Conservation (phyloP, 2,329 filamentous ascomycete genomes). For the Botrytis squamosa region DNA sequence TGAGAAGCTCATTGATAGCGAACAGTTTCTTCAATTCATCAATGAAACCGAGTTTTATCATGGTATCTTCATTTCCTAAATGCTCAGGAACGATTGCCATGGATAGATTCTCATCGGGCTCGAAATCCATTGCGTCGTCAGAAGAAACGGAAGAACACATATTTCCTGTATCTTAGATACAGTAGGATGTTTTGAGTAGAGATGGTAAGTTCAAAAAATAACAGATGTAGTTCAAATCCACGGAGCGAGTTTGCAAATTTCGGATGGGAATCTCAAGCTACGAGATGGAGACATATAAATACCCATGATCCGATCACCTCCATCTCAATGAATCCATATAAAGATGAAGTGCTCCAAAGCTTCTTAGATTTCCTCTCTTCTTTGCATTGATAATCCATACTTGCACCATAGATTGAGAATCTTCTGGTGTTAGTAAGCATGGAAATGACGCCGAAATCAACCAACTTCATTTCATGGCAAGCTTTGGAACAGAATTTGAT, state of each 20-base stretch:
- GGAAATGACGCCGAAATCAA: neutral
- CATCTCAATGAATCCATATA: neutral
- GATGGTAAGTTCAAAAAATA: neutral
- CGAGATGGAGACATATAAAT: neutral
- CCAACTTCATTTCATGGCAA: neutral
- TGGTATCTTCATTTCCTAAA: slow-evolving; percentile 3
- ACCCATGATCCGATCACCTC: no score
- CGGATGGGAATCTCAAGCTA: neutral
- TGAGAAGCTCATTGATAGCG: slow-evolving; percentile 24
- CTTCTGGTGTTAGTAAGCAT: neutral
- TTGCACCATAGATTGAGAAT: neutral
- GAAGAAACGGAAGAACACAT: neutral
- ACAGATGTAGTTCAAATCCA: no score
- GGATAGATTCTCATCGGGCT: neutral
- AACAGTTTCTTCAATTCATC: slow-evolving; percentile 26
- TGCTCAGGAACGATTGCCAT: neutral
- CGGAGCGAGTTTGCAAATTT: no score
- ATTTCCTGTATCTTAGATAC: neutral
- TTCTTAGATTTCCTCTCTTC: neutral
- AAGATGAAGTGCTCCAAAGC: neutral
- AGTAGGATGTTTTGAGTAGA: neutral
- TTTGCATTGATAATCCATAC: no score
- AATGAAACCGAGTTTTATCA: slow-evolving; percentile 23
- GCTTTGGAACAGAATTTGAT: neutral
- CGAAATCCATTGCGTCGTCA: neutral